Evolutionary conservation across 1,284 basidiomycete genomes (phyloP), one percentile per base, ranked within the genome.

Genomic region (Amylostereum chailletii): DNA sequence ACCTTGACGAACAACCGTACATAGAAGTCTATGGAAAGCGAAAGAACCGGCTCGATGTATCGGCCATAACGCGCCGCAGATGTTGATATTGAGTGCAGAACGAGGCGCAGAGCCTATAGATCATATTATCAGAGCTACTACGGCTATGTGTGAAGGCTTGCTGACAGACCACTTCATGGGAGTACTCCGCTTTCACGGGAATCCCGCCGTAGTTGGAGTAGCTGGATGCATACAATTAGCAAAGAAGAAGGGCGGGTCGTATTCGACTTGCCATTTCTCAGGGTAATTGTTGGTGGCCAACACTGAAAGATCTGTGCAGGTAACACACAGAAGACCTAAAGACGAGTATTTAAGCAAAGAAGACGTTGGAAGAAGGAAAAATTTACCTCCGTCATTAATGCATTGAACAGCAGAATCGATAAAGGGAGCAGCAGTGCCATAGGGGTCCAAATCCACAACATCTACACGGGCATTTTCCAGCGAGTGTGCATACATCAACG

Each of bases 11-110:
- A 99, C 10, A 98, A 65, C 5, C 96, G 86, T 30, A 97, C 85
- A 65, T 99, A 99, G 64, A 99, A 99, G 63, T 99, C 96, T 63
- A 99, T 97, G 8, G 92, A 95, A 36, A 99, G 75, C 0, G 88
- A 94, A 5, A 98, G 66, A n/a, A 97, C 69, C 1, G 95, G 95
- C 56, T 90, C 81, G 55, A 99, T 92, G 62, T 85, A 89, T 43
- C 93, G 83, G 0, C 95, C 94, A 61, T 99, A 99, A 58, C 93
- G 79, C 11, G 89, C 83, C 0, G 95, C 96, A 1, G 92, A 84
- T 0, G 83, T 86, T 0, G 93, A 86, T 39, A 98, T 70, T 0
- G 88, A 74, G 65, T 95, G 82, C 9, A 99, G 76, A 6, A 99
- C 86, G 1, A 99, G 78, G 11, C 95, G 84, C 30, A 97, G 79